A percentile compares a stretch with the other conserved stretches of the same genome.
Evolutionary conservation across 352 stramenopile species (phyloP).

Genomic region (Salisapilia sapeloensis): DNA sequence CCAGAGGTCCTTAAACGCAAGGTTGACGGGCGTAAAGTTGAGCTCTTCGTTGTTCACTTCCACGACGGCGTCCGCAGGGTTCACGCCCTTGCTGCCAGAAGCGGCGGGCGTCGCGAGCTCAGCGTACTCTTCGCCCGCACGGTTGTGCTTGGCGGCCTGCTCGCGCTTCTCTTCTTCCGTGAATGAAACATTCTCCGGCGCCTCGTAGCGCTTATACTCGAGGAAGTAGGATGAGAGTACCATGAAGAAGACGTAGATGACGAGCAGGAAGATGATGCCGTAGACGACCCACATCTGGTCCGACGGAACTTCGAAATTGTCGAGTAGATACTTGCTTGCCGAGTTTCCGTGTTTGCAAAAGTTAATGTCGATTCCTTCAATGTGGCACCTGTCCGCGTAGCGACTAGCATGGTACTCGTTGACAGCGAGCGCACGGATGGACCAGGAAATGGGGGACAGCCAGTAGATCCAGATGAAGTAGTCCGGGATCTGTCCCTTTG

Average conservation of each 20-base stretch:
- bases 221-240: slow-evolving; percentile 6
- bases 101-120: slow-evolving; percentile 1
- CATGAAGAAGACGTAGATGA: slow-evolving; percentile 10
- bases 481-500: slow-evolving; percentile 19
- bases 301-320: slow-evolving; percentile 10
- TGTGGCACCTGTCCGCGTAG: too few relatives aligned
- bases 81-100: slow-evolving; percentile 3
- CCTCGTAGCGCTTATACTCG: slow-evolving; percentile 34
- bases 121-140: slow-evolving; percentile 3
- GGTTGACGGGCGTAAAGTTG: slow-evolving; percentile 16
- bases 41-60: too few relatives aligned
- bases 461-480: slow-evolving; percentile 50
- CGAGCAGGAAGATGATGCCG: slow-evolving; percentile 7
- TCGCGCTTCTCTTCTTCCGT: slow-evolving; percentile 18
- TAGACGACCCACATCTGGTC: slow-evolving; percentile 10
- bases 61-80: slow-evolving; percentile 6
- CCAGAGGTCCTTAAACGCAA: slow-evolving; percentile 34
- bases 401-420: slow-evolving; percentile 12
- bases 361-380: too few relatives aligned
- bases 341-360: too few relatives aligned
- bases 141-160: slow-evolving; percentile 7
- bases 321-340: slow-evolving; percentile 15
- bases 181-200: slow-evolving; percentile 20
- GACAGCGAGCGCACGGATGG: slow-evolving; percentile 10
- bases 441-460: slow-evolving; percentile 38